Percentiles rank a stretch among this genome's conserved stretches.
These are phyloP conservation scores for Phytophthora lateralis DNA, from an alignment of 352 stramenopile genomes.

Conservation along the genomic window DNA sequence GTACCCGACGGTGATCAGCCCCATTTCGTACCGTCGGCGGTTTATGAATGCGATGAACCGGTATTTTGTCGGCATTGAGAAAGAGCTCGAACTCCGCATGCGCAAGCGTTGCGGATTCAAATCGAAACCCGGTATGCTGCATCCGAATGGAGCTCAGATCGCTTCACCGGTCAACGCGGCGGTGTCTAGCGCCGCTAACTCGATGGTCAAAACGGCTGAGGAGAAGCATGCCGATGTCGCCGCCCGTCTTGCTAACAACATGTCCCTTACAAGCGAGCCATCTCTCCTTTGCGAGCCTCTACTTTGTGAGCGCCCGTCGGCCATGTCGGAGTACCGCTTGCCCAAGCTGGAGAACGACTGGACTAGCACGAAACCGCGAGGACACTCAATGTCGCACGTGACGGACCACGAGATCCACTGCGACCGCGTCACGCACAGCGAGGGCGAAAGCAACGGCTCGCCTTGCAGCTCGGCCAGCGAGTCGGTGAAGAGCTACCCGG, in stretches of 20 bases:
- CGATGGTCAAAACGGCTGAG: constrained; percentile 17
- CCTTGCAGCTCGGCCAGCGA: constrained; percentile 36
- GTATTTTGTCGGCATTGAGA: constrained; percentile 83
- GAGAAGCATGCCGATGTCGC: constrained; percentile 39
- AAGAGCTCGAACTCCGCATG: constrained; percentile 74
- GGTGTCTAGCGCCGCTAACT: background rate
- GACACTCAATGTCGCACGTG: constrained; percentile 55
- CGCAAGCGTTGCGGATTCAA: constrained; percentile 49
- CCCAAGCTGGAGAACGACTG: constrained; percentile 40
- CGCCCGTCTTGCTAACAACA: constrained; percentile 36
- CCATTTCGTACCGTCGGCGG: constrained; percentile 74
- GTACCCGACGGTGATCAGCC: constrained; percentile 85
- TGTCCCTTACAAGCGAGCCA: constrained; percentile 34
- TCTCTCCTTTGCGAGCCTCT: background rate
- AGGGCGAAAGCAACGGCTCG: constrained; percentile 53
- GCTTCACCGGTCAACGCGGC: background rate
- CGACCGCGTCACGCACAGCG: constrained; percentile 40
- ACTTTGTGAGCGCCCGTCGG: constrained; percentile 5
- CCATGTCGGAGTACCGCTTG: constrained; percentile 37
- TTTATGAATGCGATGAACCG: constrained; percentile 87
- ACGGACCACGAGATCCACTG: constrained; percentile 35
- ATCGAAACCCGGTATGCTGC: constrained; percentile 21
- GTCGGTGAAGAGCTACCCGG: constrained; percentile 25
- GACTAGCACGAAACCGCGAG: constrained; percentile 47
- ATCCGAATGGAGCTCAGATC: constrained; percentile 1